Evolutionary conservation across 768 basidiomycete species (phyloP), one percentile per base, ranked within the genome.

Genomic region (Cystobasidium ongulense): DNA sequence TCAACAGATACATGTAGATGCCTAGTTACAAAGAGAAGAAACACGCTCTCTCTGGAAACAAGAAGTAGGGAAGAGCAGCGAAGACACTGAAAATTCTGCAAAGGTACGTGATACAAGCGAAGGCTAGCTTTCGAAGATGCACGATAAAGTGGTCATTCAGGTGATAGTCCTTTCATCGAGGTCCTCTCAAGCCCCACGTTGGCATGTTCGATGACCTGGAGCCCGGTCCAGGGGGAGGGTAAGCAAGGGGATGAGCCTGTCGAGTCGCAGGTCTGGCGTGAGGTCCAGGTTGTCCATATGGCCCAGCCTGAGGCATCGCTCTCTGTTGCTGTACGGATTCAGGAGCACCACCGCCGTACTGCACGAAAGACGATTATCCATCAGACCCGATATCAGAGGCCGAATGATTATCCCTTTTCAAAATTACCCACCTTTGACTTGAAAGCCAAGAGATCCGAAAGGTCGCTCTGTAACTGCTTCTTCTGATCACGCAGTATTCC

Each of bases 371-470:
- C 21, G 15, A 4, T 18, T 17, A 61, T 31, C 57, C 13, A 29
- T 50, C 46, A 41, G 8, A 7, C 39, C 18, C 39, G 39, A 18
- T 41, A 41, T 8, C 17, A 17, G 17, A 39, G 17, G 39, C 17
- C 39, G 8, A 39, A 39, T 17, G 39, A 39, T 39, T 39, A 7
- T 7, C 39, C 8, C 7, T 7, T n/a, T 17, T 21, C 46, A 8
- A 18, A 41, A 41, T 18, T 8, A 57, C 66, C 18, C 36, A 68
- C 66, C 66, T 71, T 71, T 31, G 68, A 36, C 66, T 74, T 74
- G 65, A 74, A 74, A 3, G 73, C 73, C 29, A 74, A 50, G 15
- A 74, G 52, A 15, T 63, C 73, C 4, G 73, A 67, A 2, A 74
- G 46, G 27, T 74, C 73, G 38, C 33, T 11, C 50, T 74, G 73